phyloP scores from a whole-genome alignment of 78 protist genomes.

The Dictyostelium capitatum region DNA sequence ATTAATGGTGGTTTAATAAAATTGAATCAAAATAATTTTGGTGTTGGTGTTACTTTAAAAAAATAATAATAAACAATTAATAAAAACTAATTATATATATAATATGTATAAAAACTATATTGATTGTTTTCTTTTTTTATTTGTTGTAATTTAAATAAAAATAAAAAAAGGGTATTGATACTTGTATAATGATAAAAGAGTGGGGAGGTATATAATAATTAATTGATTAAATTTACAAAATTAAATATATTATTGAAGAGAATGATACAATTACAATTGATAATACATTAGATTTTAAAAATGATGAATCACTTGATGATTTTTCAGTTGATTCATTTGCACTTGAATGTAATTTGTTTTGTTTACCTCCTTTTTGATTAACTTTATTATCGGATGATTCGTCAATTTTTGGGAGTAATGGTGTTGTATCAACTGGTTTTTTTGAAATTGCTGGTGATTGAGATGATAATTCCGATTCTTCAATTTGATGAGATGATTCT shows the following conservation, averaged over 20 bases:
- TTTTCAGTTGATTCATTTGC: not conserved
- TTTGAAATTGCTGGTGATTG: not conserved
- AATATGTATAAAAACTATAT: not conserved
- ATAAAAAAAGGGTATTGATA: not conserved
- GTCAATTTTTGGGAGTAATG: not conserved
- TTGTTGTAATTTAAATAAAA: not conserved
- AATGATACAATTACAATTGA: not conserved
- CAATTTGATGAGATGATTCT: not conserved
- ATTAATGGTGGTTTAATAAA: slow-evolving; percentile 27
- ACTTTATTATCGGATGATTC: not conserved
- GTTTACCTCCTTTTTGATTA: not conserved
- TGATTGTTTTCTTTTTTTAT: not conserved
- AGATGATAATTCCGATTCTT: not conserved
- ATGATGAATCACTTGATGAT: not conserved
- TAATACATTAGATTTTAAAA: not conserved
- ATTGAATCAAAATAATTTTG: slow-evolving; percentile 3
- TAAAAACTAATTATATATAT: not conserved
- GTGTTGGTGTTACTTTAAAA: slow-evolving; percentile 60
- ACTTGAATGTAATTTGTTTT: slow-evolving; percentile 17
- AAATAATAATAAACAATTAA: not conserved
- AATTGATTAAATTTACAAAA: not conserved
- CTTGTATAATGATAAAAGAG: not conserved
- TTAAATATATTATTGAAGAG: not conserved
- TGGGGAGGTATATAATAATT: not conserved
- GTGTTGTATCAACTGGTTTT: not conserved